Base-by-base conservation (phyloP, 176 grass and related monocot species). In the Typha latifolia region DNA sequence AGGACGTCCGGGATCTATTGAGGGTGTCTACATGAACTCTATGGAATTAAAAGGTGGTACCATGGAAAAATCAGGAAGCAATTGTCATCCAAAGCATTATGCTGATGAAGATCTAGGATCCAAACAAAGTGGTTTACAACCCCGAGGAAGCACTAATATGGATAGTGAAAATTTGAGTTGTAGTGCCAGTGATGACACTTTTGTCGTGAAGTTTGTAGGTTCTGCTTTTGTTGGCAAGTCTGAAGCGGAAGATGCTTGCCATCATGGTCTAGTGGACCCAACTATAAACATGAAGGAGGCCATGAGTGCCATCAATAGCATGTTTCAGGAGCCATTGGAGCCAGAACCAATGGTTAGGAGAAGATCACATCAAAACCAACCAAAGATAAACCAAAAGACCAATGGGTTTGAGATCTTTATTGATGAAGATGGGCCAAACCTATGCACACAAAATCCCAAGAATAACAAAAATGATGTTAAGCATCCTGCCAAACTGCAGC, bases 281-380 rank as follows among this genome's bases (percentile, higher is more conserved):
- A 97, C 88, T 48, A 86, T 97, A 61, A 89, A 91, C 69, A 84
- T 83, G 51, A 89, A 92, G 63, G 93, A 97, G 69, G 93, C 88
- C 32, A 89, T 92, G 85, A 65, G 76, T 73, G 85, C 78, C 19
- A 97, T 97, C 49, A 89, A 66, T 70, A 89, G 70, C 66, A 97
- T 97, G 93, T 97, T 97, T 86, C 62, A 79, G 67, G 85, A 91
- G 66, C 92, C 92, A 62, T 52, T 96, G 27, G 92, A 96, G 62
- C 79, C 82, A 27, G 91, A 85, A 62, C 79, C 85, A 32, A 71
- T 57, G 67, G 67, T 96, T 32, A 85, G 87, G 69, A 88, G 80
- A 78, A 76, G 80, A 64, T 80, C 80, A 52, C 79, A 79, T 15
- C 71, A 5, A 77, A 69, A 51, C 66, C 77, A 81, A 78, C 15